Percentiles rank a stretch among this genome's conserved stretches.
Evolutionary conservation across 2,329 filamentous ascomycete genomes (phyloP).

Genomic region (Aspergillus latus): DNA sequence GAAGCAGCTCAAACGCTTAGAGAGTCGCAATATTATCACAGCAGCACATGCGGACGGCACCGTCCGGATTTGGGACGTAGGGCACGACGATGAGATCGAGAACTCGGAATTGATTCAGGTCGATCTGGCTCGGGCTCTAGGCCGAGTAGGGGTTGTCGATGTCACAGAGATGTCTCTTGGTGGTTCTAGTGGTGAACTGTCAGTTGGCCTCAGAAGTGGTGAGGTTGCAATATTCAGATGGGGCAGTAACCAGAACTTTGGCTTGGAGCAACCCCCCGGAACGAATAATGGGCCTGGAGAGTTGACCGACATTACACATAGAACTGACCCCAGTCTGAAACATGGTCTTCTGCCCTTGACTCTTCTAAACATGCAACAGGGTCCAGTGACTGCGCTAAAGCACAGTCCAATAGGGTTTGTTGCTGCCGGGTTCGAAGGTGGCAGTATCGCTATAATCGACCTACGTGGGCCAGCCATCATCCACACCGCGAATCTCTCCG

Average conservation of each 20-base stretch:
- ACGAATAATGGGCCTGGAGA: slow-evolving; percentile 63
- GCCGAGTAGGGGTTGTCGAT: slow-evolving; percentile 73
- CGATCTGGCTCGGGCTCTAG: slow-evolving; percentile 79
- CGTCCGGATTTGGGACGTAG: slow-evolving; percentile 88
- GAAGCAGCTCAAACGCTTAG: slow-evolving; percentile 71
- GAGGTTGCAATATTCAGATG: slow-evolving; percentile 86
- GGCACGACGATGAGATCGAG: slow-evolving; percentile 89
- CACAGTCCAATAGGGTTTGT: slow-evolving; percentile 94
- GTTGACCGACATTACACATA: slow-evolving; percentile 70
- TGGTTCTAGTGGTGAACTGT: slow-evolving; percentile 78
- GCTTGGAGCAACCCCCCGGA: slow-evolving; percentile 58
- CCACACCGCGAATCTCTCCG: slow-evolving; percentile 68
- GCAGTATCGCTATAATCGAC: slow-evolving; percentile 78
- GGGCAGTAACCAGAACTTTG: slow-evolving; percentile 74
- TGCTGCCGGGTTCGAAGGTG: slow-evolving; percentile 79
- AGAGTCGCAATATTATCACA: slow-evolving; percentile 79
- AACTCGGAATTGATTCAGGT: slow-evolving; percentile 79
- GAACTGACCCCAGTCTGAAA: slow-evolving; percentile 70
- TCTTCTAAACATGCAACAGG: slow-evolving; percentile 79
- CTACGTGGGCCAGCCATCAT: slow-evolving; percentile 84
- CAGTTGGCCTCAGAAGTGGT: slow-evolving; percentile 75
- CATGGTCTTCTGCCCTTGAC: slow-evolving; percentile 79
- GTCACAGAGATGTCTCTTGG: slow-evolving; percentile 79
- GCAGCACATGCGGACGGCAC: slow-evolving; percentile 89
- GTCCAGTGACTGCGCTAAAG: slow-evolving; percentile 73